Base-by-base conservation (phyloP, 2,329 filamentous ascomycete genomes). In the Colletotrichum camelliae region DNA sequence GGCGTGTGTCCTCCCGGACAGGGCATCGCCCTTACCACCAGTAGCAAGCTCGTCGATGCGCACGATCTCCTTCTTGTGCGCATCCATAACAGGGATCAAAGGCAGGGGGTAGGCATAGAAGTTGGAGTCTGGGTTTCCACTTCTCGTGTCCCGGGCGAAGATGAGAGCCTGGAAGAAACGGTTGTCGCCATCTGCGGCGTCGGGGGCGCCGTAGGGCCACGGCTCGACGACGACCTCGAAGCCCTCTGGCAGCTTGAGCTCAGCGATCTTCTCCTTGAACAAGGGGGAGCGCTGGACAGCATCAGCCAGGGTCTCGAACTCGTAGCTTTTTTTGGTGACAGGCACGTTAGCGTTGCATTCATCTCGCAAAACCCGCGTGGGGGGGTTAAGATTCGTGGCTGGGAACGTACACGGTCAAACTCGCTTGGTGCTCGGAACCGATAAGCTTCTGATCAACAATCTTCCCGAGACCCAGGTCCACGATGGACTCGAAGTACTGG, bases 61-160 rank as follows among this genome's bases (percentile, higher is more conserved):
- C 27, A 85, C 70, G 13, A 85, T 77, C 70, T 84, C 79, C 4
- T 78, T 77, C 13, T 79, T 83, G 2, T 77, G 70, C 3, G 77
- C 79, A 31, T 85, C 82, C 77, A 84, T 75, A 24, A 91, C 82
- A 5, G 87, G 87, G 37, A 88, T 86, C 29, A 89, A 80, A 1
- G 87, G 87, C 15, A 89, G 78, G 3, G 88, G 88, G 73, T 85
- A 88, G 7, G 86, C 85, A 79, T 89, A 89, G 76, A 89, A 88
- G 75, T 89, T 89, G 43, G 86, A 85, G 77, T 89, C 87, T 8
- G 84, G 83, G 58, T 81, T 77, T 31, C 82, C 81, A 35, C 76
- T 82, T 18, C 79, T 73, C 1, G 79, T 79, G 65, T 85, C 81
- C 4, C 79, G 79, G 0, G 80, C 83, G 39, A 85, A 85, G 58